These are phyloP conservation scores for Trypanosoma vivax DNA, from an alignment of 208 protist genomes.

Conservation along the genomic window DNA sequence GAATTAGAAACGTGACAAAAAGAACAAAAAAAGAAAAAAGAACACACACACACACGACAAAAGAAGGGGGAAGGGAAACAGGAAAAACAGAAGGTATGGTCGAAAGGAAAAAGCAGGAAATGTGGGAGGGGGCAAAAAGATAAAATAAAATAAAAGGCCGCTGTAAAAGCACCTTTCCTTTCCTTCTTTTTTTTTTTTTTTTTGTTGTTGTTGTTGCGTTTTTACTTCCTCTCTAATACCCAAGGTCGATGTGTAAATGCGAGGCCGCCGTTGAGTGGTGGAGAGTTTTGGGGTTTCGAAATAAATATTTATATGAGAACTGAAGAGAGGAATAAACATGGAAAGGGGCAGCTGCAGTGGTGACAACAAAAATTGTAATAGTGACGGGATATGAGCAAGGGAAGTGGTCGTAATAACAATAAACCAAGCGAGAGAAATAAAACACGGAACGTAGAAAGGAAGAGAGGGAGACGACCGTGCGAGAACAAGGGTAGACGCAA, in stretches of 20 bases:
- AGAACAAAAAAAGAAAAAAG: constrained; percentile 2
- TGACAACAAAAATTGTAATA: too few relatives aligned
- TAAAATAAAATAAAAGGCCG: not conserved
- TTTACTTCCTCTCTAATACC: too few relatives aligned
- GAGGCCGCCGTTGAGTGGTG: too few relatives aligned
- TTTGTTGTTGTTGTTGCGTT: not conserved
- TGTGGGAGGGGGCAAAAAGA: not conserved
- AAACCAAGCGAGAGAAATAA: too few relatives aligned
- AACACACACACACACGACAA: not conserved
- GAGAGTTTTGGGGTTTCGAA: too few relatives aligned
- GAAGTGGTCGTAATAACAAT: too few relatives aligned
- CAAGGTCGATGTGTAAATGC: too few relatives aligned
- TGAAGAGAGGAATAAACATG: not conserved
- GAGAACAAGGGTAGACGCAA: too few relatives aligned
- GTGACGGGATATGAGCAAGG: too few relatives aligned
- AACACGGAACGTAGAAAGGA: too few relatives aligned
- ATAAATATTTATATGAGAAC: not conserved
- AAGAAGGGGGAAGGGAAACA: not conserved
- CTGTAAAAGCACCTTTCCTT: not conserved
- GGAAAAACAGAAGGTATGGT: not conserved
- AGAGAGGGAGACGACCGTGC: too few relatives aligned
- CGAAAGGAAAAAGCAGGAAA: not conserved
- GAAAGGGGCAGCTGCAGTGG: too few relatives aligned
- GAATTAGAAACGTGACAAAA: constrained; percentile 1
- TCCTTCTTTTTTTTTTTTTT: not conserved